These are phyloP conservation scores for Phytophthora chlamydospora DNA, from an alignment of 352 stramenopile species.

Conservation along the genomic window DNA sequence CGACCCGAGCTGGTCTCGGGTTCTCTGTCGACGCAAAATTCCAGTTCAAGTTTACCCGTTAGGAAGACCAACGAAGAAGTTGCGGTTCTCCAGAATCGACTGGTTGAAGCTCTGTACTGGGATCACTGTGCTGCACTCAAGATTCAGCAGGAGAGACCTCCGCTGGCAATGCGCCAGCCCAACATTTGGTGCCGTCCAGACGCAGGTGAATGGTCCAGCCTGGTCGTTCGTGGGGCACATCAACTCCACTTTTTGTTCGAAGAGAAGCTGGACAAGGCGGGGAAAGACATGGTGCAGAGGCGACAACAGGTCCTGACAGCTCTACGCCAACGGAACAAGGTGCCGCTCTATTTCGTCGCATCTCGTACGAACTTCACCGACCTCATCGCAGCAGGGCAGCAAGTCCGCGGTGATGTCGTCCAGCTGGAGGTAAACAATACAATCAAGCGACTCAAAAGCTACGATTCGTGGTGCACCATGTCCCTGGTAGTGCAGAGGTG, in stretches of 20 bases:
- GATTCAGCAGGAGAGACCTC: constrained; percentile 56
- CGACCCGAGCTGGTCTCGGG: constrained; percentile 40
- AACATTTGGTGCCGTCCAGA: constrained; percentile 80
- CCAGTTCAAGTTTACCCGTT: constrained; percentile 2
- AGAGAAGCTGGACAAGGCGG: constrained; percentile 50
- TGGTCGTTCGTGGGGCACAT: constrained; percentile 65
- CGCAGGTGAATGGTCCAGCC: constrained; percentile 69
- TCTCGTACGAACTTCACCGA: constrained; percentile 50
- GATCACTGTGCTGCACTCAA: constrained; percentile 75
- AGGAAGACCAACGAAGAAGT: constrained; percentile 10
- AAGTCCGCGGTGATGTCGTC: constrained; percentile 73
- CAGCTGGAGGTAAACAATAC: constrained; percentile 70
- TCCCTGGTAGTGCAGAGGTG: constrained; percentile 59
- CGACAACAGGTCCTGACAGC: constrained; percentile 51
- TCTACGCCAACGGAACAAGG: constrained; percentile 62
- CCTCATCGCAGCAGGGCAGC: constrained; percentile 60
- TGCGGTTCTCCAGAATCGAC: constrained; percentile 24
- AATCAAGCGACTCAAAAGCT: constrained; percentile 61
- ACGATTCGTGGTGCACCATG: constrained; percentile 67
- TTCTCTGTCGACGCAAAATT: neutral
- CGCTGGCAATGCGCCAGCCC: constrained; percentile 51
- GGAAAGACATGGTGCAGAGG: constrained; percentile 61
- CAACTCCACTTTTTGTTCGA: constrained; percentile 78
- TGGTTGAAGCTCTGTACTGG: constrained; percentile 83
- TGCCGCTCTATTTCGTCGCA: constrained; percentile 60